Base-by-base conservation (phyloP, 1,139 yeast species). In the Sugiyamaella sp. region DNA sequence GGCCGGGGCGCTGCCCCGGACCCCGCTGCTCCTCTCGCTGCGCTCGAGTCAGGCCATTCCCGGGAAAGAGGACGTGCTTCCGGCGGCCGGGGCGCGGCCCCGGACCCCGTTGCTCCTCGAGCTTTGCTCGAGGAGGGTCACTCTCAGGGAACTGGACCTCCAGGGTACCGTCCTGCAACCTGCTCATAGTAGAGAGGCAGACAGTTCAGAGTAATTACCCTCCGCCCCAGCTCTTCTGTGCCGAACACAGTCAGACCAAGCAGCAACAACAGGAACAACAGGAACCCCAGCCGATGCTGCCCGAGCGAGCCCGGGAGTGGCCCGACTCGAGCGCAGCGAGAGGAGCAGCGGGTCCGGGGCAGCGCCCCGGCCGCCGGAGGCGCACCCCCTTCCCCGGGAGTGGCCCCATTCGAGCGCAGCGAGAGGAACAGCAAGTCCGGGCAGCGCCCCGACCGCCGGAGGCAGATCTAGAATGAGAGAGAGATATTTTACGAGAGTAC, bases 1-100 rank as follows among this genome's bases (percentile, higher is more conserved):
- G 41, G 41, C 43, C 43, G 19, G 43, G 29, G n/a, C 29, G 10
- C 43, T 22, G 43, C 43, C 29, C 43, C 29, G 43, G 16, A 16
- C 43, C 29, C 19, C n/a, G 21, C 29, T 21, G 29, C 43, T 39
- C 41, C 24, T 29, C 12, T 25, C 32, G 32, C 12, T 8, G 32
- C 12, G 8, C 12, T 25, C n/a, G n/a, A n/a, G n/a, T n/a, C n/a
- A n/a, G n/a, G n/a, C n/a, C n/a, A n/a, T n/a, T n/a, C n/a, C n/a
- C n/a, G n/a, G n/a, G n/a, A n/a, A n/a, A n/a, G n/a, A n/a, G n/a
- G n/a, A n/a, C n/a, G n/a, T 29, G 35, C 35, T 14, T 29, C 35
- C 35, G 35, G 35, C 35, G 35, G 35, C 35, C n/a, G 35, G 35
- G 35, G 35, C 35, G 8, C 14, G 14, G 35, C 35, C 35, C 35